Conservation (phyloP, 371 early-diverging fungal genomes). For the Rhizomucor miehei region DNA sequence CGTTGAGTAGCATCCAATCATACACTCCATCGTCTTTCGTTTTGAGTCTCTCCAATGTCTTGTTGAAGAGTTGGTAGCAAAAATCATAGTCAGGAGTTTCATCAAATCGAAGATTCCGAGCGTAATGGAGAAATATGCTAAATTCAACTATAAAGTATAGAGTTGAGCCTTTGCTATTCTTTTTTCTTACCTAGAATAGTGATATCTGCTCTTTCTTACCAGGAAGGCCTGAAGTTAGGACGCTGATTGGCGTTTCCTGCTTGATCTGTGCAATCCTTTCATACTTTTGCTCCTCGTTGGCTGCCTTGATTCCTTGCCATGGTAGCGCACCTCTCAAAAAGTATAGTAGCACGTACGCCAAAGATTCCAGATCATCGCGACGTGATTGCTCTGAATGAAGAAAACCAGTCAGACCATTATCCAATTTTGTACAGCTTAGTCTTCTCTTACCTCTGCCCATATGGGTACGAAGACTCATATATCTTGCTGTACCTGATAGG, state of each 20-base stretch:
- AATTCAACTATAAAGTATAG: conserved; percentile 86
- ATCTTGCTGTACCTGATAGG: conserved; percentile 98
- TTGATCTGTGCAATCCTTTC: conserved; percentile 98
- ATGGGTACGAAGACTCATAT: conserved; percentile 98
- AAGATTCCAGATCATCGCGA: conserved; percentile 98
- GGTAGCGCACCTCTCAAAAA: conserved; percentile 97
- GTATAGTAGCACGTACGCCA: conserved; percentile 98
- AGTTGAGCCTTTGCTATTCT: no score
- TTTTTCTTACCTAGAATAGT: no score
- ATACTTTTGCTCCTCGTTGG: conserved; percentile 97
- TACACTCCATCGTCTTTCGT: conserved; percentile 82
- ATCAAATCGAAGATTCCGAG: conserved; percentile 84
- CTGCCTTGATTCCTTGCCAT: conserved; percentile 99
- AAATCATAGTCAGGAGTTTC: conserved; percentile 91
- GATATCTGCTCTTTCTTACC: no score
- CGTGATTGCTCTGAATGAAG: conserved; percentile 98
- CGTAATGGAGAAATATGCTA: conserved; percentile 83
- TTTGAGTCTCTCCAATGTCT: conserved; percentile 63
- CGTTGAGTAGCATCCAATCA: conserved; percentile 82
- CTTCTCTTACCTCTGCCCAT: conserved; percentile 75
- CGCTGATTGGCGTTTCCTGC: conserved; percentile 90
- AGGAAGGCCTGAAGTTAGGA: conserved; percentile 93
- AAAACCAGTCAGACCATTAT: background rate
- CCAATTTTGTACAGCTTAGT: background rate
- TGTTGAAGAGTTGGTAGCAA: conserved; percentile 76